Percentiles rank a stretch among this genome's conserved stretches.
phyloP scores from a whole-genome alignment of 148 eudicot species.

The Vaccinium darrowii region DNA sequence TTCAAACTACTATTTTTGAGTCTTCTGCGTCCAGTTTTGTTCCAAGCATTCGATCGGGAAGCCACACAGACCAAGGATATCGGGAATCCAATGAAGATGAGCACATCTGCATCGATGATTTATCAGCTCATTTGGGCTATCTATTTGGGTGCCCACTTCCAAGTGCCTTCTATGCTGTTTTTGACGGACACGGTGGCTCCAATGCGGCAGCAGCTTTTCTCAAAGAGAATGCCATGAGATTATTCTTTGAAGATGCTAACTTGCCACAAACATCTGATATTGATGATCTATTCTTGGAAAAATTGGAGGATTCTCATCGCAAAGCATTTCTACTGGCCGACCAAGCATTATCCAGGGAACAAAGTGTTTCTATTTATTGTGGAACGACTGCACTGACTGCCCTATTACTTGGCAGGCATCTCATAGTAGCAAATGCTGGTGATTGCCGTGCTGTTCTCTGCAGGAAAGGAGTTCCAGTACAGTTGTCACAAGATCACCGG shows the following conservation, averaged over 20 bases:
- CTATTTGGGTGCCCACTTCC: constrained; percentile 35
- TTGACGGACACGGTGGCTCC: constrained; percentile 70
- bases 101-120: constrained; percentile 46
- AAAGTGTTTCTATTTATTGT: constrained; percentile 29
- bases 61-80: constrained; percentile 46
- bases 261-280: constrained; percentile 43
- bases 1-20: constrained; percentile 20
- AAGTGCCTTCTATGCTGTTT: constrained; percentile 56
- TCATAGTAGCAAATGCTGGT: constrained; percentile 61
- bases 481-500: constrained; percentile 52
- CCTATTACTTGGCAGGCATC: constrained; percentile 47
- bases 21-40: constrained; percentile 21
- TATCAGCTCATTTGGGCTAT: constrained; percentile 36
- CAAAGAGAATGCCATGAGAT: constrained; percentile 37
- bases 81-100: constrained; percentile 47
- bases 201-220: constrained; percentile 53
- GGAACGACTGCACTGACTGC: constrained; percentile 74
- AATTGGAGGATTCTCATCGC: constrained; percentile 30
- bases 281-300: constrained; percentile 33
- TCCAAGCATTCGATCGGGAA: constrained; percentile 47
- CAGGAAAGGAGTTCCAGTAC: constrained; percentile 49
- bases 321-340: constrained; percentile 48
- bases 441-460: constrained; percentile 72
- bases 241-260: constrained; percentile 49
- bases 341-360: constrained; percentile 46